Percentiles rank a stretch among this genome's conserved stretches.
Conservation (phyloP, 371 early-diverging fungal genomes). For the Mortierella sp. region DNA sequence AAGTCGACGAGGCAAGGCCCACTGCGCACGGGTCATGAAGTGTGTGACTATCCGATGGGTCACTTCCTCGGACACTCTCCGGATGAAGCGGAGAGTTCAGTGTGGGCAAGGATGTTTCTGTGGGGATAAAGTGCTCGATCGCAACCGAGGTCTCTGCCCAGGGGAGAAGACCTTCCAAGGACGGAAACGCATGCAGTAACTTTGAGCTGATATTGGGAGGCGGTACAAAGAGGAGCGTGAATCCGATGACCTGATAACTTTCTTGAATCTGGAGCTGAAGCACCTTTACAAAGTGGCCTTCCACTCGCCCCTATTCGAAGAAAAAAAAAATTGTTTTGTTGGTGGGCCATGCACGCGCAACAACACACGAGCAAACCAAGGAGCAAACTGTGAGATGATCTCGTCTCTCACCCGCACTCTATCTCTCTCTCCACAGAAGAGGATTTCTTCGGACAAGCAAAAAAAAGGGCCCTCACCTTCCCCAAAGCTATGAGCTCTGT, state of each 20-base stretch:
- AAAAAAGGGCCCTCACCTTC: constrained; percentile 16
- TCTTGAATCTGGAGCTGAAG: constrained; percentile 36
- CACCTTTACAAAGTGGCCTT: constrained; percentile 41
- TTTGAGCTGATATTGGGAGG: constrained; percentile 22
- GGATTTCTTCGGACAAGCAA: not conserved
- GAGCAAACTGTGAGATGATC: not conserved
- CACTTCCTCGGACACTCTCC: too few relatives aligned
- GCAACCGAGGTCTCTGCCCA: constrained; percentile 52
- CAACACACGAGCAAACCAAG: not conserved
- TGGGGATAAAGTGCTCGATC: constrained; percentile 32
- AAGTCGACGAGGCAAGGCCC: too few relatives aligned
- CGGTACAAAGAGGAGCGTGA: constrained; percentile 43
- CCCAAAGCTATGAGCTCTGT: constrained; percentile 37
- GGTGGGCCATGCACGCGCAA: not conserved
- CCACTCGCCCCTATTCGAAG: constrained; percentile 20
- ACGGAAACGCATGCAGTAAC: constrained; percentile 23
- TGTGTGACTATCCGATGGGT: too few relatives aligned
- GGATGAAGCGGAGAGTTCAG: too few relatives aligned
- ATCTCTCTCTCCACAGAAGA: not conserved
- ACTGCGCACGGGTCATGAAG: too few relatives aligned
- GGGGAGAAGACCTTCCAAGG: constrained; percentile 40
- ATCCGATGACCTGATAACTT: constrained; percentile 35
- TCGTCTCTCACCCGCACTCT: not conserved
- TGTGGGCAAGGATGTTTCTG: too few relatives aligned
- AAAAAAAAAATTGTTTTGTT: not conserved